Evolutionary conservation across 768 basidiomycete genomes (phyloP), one percentile per base, ranked within the genome.

Genomic region (Boletus subcaerulescens): DNA sequence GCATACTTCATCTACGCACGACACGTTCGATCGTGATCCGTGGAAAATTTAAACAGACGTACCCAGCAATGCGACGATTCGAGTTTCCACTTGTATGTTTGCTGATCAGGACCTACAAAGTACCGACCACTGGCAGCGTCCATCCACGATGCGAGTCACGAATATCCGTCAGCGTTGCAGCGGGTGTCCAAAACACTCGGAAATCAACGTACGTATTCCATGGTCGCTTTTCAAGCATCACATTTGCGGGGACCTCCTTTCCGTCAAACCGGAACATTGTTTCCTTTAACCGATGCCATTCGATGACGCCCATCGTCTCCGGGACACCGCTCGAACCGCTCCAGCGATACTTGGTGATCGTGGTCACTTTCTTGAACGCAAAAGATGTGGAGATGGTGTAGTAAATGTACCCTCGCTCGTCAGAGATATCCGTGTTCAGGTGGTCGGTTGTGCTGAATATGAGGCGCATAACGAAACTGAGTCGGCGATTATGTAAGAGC

Each of bases 81-180:
- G 12, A 71, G 24, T 24, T 61, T 63, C 74, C 73, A 75, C 18
- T 69, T 68, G 60, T 72, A 75, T 24, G 57, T 55, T 10, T 48
- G 60, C 2, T 57, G 61, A 51, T 74, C 66, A 0, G 64, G 69
- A 12, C 70, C 74, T 26, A 54, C 53, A 48, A 75, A 75, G 17
- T 67, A 59, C n/a, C 68, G 71, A 26, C 64, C 63, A 29, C 74
- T 74, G 35, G 9, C 9, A 6, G 4, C 36, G 35, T 36, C 13
- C 35, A 14, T 36, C 35, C 35, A 36, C 14, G 13, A 29, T 9
- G 29, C 29, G 29, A 29, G 7, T 29, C 29, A 29, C 29, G 8
- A 29, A 29, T 29, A 29, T 29, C 29, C 29, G 29, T 29, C 29
- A 29, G 29, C 29, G 7, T 29, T 29, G 29, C 29, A 29, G 29